Base-by-base conservation (phyloP, 306 rosid species). In the Lotus japonicus region DNA sequence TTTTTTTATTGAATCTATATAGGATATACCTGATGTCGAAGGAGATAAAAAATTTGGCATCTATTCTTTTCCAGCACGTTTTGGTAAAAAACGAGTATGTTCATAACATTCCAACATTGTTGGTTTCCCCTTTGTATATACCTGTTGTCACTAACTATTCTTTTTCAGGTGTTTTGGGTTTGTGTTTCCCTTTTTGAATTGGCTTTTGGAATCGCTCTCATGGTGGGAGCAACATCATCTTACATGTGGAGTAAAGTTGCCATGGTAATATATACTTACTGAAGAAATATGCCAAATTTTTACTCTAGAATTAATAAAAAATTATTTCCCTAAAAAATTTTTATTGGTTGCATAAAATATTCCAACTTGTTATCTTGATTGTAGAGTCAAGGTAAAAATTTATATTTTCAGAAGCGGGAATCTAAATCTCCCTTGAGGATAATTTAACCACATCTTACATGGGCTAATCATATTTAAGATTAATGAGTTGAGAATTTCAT, bases 21-120 rank as follows among this genome's bases (percentile, higher is more conserved):
- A 90, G 96, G 96, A 90, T 48, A 87, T 87, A 78, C 95, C 96
- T 59, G 96, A 85, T 70, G 83, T 90, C 18, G 95, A 90, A 74
- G 96, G 96, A 56, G 95, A 90, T 78, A 84, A 43, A 42, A 81
- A 76, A 58, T 87, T 52, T 44, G 91, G 88, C 54, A 87, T 90
- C 64, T 85, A 70, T 44, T 84, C 95, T 0, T 87, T 84, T 84
- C 65, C 95, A 65, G 88, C 84, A 54, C 84, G 84, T 54, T 52
- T 90, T 71, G 95, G 97, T 66, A 86, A 85, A 76, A 46, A 79
- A 50, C 80, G 72, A 82, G 97, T 90, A 55, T 21, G 3, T 21
- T 3, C 26, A 3, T 3, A 15, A 55, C 33, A 67, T 43, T 13
- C 65, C 4, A 41, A 9, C 14, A 31, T 5, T 17, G 23, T 66